Conservation (phyloP, 176 grass and related monocot genomes). For the Hordeum marinum region DNA sequence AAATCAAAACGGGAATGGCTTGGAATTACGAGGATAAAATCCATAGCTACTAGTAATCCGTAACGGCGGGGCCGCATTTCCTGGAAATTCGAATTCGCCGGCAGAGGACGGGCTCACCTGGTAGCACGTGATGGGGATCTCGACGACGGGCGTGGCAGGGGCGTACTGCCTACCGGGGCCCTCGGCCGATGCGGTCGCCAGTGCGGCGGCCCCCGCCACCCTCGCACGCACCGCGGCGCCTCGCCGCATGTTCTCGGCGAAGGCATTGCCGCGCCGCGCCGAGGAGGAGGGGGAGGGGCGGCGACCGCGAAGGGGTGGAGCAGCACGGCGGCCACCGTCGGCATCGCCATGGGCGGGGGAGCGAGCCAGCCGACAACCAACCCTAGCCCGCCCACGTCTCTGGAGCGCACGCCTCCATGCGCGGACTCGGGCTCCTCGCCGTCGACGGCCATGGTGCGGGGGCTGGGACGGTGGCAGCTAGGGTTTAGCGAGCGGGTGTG, state of each 20-base stretch:
- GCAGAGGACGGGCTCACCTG: constrained; percentile 57
- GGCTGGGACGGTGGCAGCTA: too few relatives aligned
- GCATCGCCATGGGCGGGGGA: constrained; percentile 37
- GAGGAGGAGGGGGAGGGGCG: constrained; percentile 6
- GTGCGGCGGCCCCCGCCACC: constrained; percentile 27
- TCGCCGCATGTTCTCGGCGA: neutral
- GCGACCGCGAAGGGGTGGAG: constrained; percentile 26
- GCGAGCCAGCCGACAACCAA: too few relatives aligned
- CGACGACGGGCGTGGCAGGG: constrained; percentile 32
- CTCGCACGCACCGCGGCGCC: constrained; percentile 22
- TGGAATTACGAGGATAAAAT: too few relatives aligned
- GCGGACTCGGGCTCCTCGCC: too few relatives aligned
- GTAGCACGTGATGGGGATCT: constrained; percentile 96
- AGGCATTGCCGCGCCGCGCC: constrained; percentile 33
- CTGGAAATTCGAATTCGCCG: constrained; percentile 1
- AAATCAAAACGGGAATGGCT: neutral
- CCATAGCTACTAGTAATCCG: too few relatives aligned
- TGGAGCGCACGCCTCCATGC: constrained; percentile 44
- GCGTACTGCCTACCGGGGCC: constrained; percentile 19
- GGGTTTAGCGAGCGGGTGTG: too few relatives aligned
- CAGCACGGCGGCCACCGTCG: constrained; percentile 33
- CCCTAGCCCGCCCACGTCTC: constrained; percentile 16
- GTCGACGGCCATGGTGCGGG: too few relatives aligned
- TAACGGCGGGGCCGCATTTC: neutral
- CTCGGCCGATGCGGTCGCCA: constrained; percentile 35